Base-by-base conservation (phyloP, 345 rosid species). In the Pseudoturritis turrita region DNA sequence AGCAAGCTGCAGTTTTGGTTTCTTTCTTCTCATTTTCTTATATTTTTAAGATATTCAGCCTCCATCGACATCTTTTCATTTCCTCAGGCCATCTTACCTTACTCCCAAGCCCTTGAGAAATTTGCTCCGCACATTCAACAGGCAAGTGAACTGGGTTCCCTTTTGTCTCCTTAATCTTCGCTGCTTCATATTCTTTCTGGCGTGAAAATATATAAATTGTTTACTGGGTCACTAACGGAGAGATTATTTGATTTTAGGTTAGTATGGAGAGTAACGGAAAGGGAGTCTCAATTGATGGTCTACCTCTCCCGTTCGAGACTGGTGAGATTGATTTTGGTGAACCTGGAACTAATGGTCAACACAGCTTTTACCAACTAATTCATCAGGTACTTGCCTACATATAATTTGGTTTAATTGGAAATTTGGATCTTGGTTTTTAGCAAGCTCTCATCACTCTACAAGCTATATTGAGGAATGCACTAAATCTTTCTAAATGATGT, bases 191-290 rank as follows among this genome's bases (percentile, higher is more conserved):
- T 44, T 22, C 17, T 4, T 25, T 47, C 50, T 6, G 9, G 17
- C 31, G 9, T 40, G 7, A 35, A 14, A 17, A 9, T 7, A 29
- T 10, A 21, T 6, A 50, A 14, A 3, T 21, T 57, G 25, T 62
- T 52, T 26, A 50, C 68, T n/a, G 53, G 37, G 10, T n/a, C 31
- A 47, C 10, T 37, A 51, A 39, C 2, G 11, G 5, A 33, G 13
- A 36, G 4, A 29, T 41, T 33, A 3, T 65, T 19, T 77, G 37
- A 50, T 50, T 78, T 43, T 65, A 95, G 98, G 97, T 95, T 71
- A 95, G 98, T 84, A 95, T 91, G 99, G 99, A 95, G 86, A 95
- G 99, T 79, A 95, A 95, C 78, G 99, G 98, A 50, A 95, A 95
- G 82, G 97, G 98, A 69, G 97, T 91, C 33, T 91, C 99, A 17